Evolutionary conservation across 1,284 basidiomycete species (phyloP), one percentile per base, ranked within the genome.

Genomic region (Exobasidium cylindrosporum): DNA sequence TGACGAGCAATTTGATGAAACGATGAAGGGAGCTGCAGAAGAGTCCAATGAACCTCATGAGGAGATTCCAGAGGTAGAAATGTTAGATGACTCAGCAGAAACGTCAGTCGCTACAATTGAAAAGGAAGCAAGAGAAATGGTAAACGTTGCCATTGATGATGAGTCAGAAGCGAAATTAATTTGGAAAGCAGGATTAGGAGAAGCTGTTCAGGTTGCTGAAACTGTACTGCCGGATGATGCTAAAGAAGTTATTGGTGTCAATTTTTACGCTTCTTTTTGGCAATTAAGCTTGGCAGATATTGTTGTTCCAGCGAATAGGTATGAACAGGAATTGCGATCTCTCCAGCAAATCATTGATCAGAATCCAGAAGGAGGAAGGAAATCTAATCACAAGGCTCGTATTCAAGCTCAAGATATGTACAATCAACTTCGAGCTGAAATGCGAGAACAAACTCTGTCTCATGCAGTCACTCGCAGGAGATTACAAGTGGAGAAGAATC

Each of bases 401-500:
- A 71, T 64, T 43, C 72, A 72, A 2, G 58, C 79, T 17, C 70
- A 73, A 29, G 72, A 78, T 30, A 76, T 67, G 35, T 63, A 72
- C n/a, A 55, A 49, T 17, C 69, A 76, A 58, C 77, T 81, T 54
- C 67, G 69, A 23, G 69, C 83, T 64, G 90, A 91, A 78, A 84
- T 87, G 74, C 90, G 89, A 74, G 87, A 89, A 65, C 90, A 91
- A 79, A 87, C 86, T 11, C 84, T 84, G 14, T 86, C 86, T 24
- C 85, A 89, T 50, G 84, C 84, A 35, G 89, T 87, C 69, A 91
- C 90, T 0, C 83, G 88, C 70, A 89, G 88, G 72, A 87, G 93
- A 23, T 79, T 95, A 24, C 83, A 85, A 32, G 84, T 85, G 13
- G 96, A 98, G 82, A 93, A 91, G 80, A 82, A 84, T 14, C 86